Evolutionary conservation across 2,329 filamentous ascomycete species (phyloP).

Genomic region (Trichoderma lentiforme): DNA sequence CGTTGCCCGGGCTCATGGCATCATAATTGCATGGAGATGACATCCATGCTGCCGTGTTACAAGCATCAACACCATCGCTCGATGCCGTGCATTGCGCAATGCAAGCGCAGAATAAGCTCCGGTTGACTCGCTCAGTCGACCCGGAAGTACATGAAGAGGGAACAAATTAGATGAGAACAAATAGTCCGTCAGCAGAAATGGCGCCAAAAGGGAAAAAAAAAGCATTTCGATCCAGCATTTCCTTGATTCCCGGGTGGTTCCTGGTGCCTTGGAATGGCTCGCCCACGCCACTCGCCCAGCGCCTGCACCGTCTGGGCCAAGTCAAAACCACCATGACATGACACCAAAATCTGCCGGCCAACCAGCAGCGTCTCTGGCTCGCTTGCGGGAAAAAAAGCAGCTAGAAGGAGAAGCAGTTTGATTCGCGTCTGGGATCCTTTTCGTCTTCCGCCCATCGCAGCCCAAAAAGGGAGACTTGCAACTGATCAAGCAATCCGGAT

Average conservation of each 20-base stretch:
- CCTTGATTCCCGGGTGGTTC: constrained; percentile 6
- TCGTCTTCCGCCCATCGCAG: neutral
- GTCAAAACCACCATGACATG: constrained; percentile 3
- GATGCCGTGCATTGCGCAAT: neutral
- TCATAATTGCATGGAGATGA: neutral
- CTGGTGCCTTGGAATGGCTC: constrained; percentile 11
- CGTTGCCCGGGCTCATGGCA: neutral
- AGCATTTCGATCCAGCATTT: neutral
- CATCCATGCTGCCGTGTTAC: neutral
- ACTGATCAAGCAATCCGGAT: neutral
- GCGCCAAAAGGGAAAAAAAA: neutral
- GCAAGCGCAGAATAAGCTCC: neutral
- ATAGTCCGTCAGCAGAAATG: neutral
- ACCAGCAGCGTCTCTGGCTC: constrained; percentile 8
- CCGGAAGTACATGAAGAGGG: neutral
- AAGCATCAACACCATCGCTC: neutral
- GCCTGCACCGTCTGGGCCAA: constrained; percentile 11
- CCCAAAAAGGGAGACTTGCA: neutral
- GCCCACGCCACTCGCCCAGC: neutral
- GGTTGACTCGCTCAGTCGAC: neutral
- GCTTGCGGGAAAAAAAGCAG: constrained; percentile 9
- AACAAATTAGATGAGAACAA: neutral
- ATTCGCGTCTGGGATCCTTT: neutral
- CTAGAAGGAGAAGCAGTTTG: neutral
- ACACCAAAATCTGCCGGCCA: constrained; percentile 9